phyloP scores from a whole-genome alignment of 371 early-diverging fungal genomes.

The Chytridium lagenaria region DNA sequence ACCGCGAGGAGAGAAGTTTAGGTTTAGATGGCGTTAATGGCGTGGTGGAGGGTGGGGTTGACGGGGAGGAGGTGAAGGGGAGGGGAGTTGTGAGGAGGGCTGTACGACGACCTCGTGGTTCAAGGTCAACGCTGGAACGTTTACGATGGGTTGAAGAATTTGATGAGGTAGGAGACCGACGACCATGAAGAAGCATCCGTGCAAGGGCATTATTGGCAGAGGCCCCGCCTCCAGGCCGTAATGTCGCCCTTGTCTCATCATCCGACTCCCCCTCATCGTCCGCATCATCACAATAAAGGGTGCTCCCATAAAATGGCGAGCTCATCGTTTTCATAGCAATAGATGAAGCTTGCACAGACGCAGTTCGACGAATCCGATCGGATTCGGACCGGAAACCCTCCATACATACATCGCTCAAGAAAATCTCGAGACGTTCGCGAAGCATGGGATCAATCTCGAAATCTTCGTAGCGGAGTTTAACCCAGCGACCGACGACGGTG shows the following conservation, averaged over 20 bases:
- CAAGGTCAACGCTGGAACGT: no score
- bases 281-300: conserved; percentile 7
- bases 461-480: conserved; percentile 63
- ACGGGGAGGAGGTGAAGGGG: no score
- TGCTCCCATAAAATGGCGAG: background rate
- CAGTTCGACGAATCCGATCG: conserved; percentile 46
- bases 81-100: no score
- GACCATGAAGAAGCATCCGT: no score
- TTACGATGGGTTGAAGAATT: no score
- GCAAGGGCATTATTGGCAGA: no score
- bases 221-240: background rate
- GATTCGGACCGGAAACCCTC: conserved; percentile 54
- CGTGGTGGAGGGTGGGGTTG: no score
- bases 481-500: conserved; percentile 67
- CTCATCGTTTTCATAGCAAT: background rate
- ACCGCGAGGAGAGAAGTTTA: no score
- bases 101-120: no score
- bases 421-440: conserved; percentile 45
- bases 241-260: background rate
- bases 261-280: conserved; percentile 1
- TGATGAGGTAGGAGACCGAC: no score
- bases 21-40: no score
- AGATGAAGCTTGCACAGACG: conserved; percentile 23
- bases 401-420: conserved; percentile 47
- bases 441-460: conserved; percentile 59